Base-by-base conservation (phyloP, 139 green algal species). In the Chlamydomonas asymmetrica region DNA sequence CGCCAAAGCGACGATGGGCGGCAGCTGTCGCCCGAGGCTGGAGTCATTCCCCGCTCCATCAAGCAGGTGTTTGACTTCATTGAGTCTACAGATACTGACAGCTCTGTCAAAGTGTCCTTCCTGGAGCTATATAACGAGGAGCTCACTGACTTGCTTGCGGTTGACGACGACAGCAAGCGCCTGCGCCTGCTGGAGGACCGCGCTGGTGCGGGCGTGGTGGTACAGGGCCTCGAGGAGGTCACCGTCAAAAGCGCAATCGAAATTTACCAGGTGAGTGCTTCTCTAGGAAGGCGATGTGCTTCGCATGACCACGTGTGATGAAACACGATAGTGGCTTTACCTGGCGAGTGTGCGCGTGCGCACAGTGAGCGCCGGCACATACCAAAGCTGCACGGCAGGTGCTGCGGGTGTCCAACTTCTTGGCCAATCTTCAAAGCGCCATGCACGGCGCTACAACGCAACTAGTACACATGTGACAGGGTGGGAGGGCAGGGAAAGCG, bases 61-160 rank as follows among this genome's bases (percentile, higher is more conserved):
- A 90, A 94, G 79, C 92, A 97, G 66, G 94, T 99, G 32, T 99
- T 99, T 74, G 80, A 92, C 56, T 80, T 89, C 20, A 90, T 99
- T 37, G 91, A 98, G 64, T 73, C 63, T 50, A 86, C 82, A 27
- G 77, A 88, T 61, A 71, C 73, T 27, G 91, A 96, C 75, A 92
- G 90, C 35, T 89, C 66, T 32, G 88, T 96, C 25, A 95, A 95
- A 70, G 87, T 85, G 5, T 91, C 77, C 40, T 99, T 97, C 82
- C 78, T 99, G 74, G 96, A 99, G 92, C 88, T 99, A 50, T 99
- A 99, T 91, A 99, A 99, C 82, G 96, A 99, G 83, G 96, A 99
- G 86, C 91, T 98, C 27, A 98, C 94, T 4, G 96, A 99, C 77
- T 81, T 99, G 71, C 86, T 99, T 77, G 67, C 68, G 3, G 43